Base-by-base conservation (phyloP, 352 stramenopile species). In the Phytophthora sp. region DNA sequence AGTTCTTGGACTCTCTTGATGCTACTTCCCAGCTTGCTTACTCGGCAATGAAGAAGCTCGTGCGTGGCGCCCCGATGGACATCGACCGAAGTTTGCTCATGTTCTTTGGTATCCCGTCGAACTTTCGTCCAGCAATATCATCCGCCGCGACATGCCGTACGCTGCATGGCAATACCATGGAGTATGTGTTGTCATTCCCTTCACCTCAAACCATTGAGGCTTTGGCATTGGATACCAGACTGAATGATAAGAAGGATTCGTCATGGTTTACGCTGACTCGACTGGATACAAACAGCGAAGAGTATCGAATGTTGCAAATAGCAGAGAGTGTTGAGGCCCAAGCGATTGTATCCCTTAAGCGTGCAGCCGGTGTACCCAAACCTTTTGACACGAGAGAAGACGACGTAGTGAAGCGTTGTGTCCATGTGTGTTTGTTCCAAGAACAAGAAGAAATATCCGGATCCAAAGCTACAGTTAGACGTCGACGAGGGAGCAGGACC, bases 91-190 rank as follows among this genome's bases (percentile, higher is more conserved):
- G 80, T 52, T 39, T 94, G 51, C 73, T 93, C 24, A 80, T 86
- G 77, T 86, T 91, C 24, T 82, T 94, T 24, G 86, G 83, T 3
- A 84, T 94, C n/a, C 86, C 86, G 18, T 86, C 77, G 16, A 94
- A 94, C 50, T 94, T 83, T 42, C 82, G 86, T 12, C 80, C 80
- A 7, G 82, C 86, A 3, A 80, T 94, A 2, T 91, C 82, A 4
- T 86, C 84, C 0, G 69, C 73, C 2, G 69, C 77, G 1, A 81
- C 76, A 1, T 89, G 79, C 8, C 70, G 79, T 27, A 50, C 62
- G 1, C 63, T 94, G 8, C 52, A 86, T 20, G 60, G 66, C 7
- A 89, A 93, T 51, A 86, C 82, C 3, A 81, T 94, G 66, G 77
- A 85, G 33, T 76, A 92, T 31, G 79, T 82, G 8, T 57, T 94